These are phyloP conservation scores for Globisporangium irregulare DNA, from an alignment of 352 stramenopile genomes.

Conservation along the genomic window DNA sequence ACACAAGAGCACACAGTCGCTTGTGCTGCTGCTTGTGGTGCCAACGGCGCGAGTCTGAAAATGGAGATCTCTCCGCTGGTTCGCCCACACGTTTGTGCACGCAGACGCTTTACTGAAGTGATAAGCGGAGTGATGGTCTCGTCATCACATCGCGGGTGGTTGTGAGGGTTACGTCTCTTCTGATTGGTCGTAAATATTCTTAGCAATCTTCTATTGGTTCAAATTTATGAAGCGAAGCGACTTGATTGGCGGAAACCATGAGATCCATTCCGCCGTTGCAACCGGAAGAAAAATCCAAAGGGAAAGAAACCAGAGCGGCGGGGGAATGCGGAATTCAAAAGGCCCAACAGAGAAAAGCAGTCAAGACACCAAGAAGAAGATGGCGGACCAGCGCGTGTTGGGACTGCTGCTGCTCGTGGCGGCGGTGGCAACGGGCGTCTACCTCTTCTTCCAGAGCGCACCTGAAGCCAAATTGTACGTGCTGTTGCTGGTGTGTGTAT, in stretches of 20 bases:
- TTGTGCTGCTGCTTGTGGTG: not conserved
- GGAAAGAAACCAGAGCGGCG: not conserved
- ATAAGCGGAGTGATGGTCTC: conserved; percentile 3
- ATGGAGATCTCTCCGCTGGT: not conserved
- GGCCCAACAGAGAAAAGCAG: not conserved
- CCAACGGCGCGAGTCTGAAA: conserved; percentile 7
- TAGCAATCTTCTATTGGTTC: too few species aligned
- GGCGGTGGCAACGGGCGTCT: conserved; percentile 39
- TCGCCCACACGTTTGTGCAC: not conserved
- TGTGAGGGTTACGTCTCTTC: not conserved
- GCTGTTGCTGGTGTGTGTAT: not conserved
- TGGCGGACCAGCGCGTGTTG: conserved; percentile 26
- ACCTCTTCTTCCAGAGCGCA: conserved; percentile 67
- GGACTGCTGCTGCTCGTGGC: conserved; percentile 46
- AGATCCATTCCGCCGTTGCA: conserved; percentile 16
- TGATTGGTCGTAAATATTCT: not conserved
- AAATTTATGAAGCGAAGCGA: not conserved
- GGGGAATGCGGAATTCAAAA: not conserved
- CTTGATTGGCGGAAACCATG: conserved; percentile 6
- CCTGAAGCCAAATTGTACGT: conserved; percentile 71
- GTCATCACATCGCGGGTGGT: conserved; percentile 1
- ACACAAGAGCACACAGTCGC: not conserved
- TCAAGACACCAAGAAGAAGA: not conserved
- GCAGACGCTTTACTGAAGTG: not conserved
- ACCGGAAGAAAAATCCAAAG: conserved; percentile 1